Evolutionary conservation across 2,329 filamentous ascomycete genomes (phyloP), one percentile per base, ranked within the genome.

Genomic region (Periglandula ipomoeae): DNA sequence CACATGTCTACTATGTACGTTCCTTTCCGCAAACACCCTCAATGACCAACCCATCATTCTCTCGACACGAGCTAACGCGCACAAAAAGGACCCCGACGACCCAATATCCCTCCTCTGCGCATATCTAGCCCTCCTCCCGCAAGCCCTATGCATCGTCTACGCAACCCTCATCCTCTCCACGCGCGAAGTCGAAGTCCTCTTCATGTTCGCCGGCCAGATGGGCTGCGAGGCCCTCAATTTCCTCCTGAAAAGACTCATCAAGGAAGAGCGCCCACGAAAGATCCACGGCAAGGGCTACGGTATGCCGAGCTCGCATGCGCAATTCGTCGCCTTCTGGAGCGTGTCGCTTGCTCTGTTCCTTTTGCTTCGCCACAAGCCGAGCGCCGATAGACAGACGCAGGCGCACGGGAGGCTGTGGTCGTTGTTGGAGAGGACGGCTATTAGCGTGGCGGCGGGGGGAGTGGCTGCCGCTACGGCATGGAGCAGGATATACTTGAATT

Each of bases 241-340:
- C 66, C 70, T 75, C 3, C 73, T 98, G 44, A 98, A 98, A 73
- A 80, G 93, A 23, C 73, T 89, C 53, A 91, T 98, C 65, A 93
- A 91, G 63, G 89, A 97, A 67, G 88, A 95, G 66, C 79, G 93
- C 44, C 93, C 93, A 24, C 79, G 75, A 53, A 85, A 85, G 80
- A 84, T 73, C 75, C 82, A 90, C 61, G 90, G 89, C 49, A 95
- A 95, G 66, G 93, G 93, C 55, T 98, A 98, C 63, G 94, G 93
- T 58, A 98, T 98, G 94, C 93, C 93, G 47, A 77, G 72, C 40
- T 96, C 90, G 34, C 93, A 98, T 69, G 87, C 93, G 8, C 93
- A 98, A 70, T 98, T 96, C 65, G 86, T 91, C 52, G 79, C 85
- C 49, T 98, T 89, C 73, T 97, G 95, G 77, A 85, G 88, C 50